These are phyloP conservation scores for Arthroderma uncinatum DNA, from an alignment of 2,329 filamentous ascomycete species.

Conservation along the genomic window DNA sequence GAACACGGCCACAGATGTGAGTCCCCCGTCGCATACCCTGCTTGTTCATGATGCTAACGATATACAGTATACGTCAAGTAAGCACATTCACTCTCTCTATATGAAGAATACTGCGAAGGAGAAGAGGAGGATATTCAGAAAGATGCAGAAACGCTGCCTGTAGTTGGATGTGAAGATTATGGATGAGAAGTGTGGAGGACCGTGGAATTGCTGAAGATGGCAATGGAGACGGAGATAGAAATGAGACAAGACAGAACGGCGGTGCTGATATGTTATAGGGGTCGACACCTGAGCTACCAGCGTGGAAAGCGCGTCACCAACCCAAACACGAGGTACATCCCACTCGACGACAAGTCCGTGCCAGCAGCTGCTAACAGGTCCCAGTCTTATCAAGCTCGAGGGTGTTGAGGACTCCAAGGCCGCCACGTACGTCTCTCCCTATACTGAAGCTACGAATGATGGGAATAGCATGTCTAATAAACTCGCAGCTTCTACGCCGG, in stretches of 20 bases:
- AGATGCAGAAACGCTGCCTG: not conserved
- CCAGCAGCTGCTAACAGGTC: not conserved
- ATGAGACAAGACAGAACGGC: slow-evolving; percentile 12
- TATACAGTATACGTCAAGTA: slow-evolving; percentile 73
- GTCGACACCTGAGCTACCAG: slow-evolving; percentile 97
- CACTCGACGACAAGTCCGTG: not conserved
- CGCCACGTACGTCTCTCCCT: slow-evolving; percentile 55
- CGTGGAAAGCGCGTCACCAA: slow-evolving; percentile 85
- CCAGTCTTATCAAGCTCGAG: slow-evolving; percentile 92
- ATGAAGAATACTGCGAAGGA: not conserved
- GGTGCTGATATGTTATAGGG: slow-evolving; percentile 46
- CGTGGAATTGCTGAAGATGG: not conserved
- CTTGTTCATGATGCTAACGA: not conserved
- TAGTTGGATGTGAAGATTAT: too few relatives aligned
- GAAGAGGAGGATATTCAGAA: not conserved
- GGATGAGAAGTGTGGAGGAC: too few relatives aligned
- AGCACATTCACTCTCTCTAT: slow-evolving; percentile 38
- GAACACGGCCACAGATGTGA: slow-evolving; percentile 82
- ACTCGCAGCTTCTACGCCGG: slow-evolving; percentile 72
- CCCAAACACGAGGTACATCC: slow-evolving; percentile 57
- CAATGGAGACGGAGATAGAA: not conserved
- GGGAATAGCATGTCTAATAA: slow-evolving; percentile 6
- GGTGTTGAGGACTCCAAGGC: slow-evolving; percentile 83
- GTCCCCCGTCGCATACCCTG: slow-evolving; percentile 24
- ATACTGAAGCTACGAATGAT: slow-evolving; percentile 24